Percentiles rank a stretch among this genome's conserved stretches.
These are phyloP conservation scores for Calonectria pauciramosa DNA, from an alignment of 2,329 filamentous ascomycete genomes.

Conservation along the genomic window DNA sequence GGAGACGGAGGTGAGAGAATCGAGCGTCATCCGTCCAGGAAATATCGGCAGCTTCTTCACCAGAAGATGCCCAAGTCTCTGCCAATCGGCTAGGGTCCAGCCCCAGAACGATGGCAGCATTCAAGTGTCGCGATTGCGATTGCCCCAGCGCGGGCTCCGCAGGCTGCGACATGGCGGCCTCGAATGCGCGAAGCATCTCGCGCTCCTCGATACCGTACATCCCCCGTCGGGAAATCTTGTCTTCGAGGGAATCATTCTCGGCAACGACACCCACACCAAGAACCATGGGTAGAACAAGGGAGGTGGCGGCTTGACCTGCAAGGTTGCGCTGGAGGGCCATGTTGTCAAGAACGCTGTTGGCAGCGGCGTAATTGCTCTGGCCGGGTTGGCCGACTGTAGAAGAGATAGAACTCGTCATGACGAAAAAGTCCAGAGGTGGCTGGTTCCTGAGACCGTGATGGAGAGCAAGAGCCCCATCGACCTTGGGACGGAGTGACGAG, in stretches of 20 bases:
- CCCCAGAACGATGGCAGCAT: no score
- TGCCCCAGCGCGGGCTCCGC: neutral
- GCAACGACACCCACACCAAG: neutral
- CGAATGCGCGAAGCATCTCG: neutral
- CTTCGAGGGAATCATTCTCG: neutral
- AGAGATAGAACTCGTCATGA: neutral
- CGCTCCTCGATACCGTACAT: neutral
- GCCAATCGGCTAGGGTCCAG: no score
- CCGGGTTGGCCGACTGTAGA: neutral
- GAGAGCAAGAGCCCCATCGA: neutral
- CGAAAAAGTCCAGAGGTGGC: neutral
- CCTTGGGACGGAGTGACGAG: neutral
- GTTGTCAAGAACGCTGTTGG: neutral
- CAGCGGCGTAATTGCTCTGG: neutral
- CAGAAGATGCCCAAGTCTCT: no score
- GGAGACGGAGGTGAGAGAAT: no score
- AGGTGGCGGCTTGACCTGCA: neutral
- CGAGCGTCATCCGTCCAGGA: no score
- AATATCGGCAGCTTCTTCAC: no score
- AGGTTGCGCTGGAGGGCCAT: no score
- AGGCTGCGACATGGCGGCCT: neutral
- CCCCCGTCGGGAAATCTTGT: neutral
- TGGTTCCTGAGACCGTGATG: neutral
- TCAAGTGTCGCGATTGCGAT: no score
- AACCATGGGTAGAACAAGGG: neutral